phyloP scores from a whole-genome alignment of 2,329 filamentous ascomycete species.

The Claviceps spartinae region DNA sequence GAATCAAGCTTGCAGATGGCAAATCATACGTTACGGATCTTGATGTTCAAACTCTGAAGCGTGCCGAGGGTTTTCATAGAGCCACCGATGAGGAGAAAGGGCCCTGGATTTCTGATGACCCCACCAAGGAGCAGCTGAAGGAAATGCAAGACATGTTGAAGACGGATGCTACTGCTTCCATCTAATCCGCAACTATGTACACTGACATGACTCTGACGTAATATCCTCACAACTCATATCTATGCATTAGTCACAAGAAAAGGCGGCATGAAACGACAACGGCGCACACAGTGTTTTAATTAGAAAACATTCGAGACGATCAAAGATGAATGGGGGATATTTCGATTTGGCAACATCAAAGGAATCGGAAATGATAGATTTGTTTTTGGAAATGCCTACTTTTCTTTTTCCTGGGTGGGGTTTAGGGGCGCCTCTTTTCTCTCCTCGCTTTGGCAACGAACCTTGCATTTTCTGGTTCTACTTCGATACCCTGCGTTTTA shows the following conservation, averaged over 20 bases:
- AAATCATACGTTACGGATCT: slow-evolving; percentile 82
- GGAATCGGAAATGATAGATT: background rate
- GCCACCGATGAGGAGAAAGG: slow-evolving; percentile 82
- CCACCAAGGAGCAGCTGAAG: slow-evolving; percentile 45
- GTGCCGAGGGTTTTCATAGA: slow-evolving; percentile 70
- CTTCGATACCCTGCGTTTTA: slow-evolving; percentile 13
- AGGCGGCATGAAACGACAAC: background rate
- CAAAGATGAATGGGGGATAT: background rate
- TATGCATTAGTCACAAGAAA: background rate
- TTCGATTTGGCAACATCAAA: background rate
- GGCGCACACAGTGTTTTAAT: background rate
- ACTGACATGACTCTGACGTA: too few species aligned
- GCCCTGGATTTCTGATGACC: slow-evolving; percentile 64
- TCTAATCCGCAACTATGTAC: background rate
- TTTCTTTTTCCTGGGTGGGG: background rate
- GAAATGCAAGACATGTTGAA: slow-evolving; percentile 42
- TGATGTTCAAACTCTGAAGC: slow-evolving; percentile 77
- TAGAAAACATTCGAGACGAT: background rate
- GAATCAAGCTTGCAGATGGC: slow-evolving; percentile 62
- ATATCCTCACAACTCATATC: background rate
- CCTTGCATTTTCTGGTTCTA: slow-evolving; percentile 1
- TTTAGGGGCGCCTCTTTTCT: too few species aligned
- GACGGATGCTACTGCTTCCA: slow-evolving; percentile 11
- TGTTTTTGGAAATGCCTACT: background rate
- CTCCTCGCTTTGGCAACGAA: too few species aligned